Evolutionary conservation across 768 basidiomycete genomes (phyloP).

Genomic region (Suillus weaverae): DNA sequence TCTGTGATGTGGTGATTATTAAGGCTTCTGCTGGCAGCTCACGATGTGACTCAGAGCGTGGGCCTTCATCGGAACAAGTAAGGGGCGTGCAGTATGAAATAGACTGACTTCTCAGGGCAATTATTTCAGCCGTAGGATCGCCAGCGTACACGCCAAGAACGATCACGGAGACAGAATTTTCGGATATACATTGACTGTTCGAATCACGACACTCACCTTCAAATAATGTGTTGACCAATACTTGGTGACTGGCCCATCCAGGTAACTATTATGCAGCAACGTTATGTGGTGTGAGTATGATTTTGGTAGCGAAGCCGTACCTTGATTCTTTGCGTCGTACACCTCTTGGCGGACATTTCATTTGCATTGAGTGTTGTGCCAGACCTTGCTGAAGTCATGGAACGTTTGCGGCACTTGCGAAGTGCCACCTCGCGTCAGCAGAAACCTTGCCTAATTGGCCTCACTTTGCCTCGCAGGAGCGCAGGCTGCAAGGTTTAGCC

Average conservation of each 20-base stretch:
- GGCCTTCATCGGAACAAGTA: not conserved
- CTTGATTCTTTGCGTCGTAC: no score
- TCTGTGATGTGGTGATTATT: not conserved
- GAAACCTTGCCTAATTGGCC: no score
- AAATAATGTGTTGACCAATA: not conserved
- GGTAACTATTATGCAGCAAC: not conserved
- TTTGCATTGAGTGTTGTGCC: not conserved
- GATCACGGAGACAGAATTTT: not conserved
- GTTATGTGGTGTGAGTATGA: not conserved
- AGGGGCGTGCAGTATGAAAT: not conserved
- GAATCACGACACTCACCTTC: not conserved
- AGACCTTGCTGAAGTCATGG: not conserved
- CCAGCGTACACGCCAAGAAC: not conserved
- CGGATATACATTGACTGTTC: not conserved
- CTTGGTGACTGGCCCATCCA: not conserved
- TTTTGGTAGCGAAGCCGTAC: not conserved
- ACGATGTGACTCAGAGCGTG: not conserved
- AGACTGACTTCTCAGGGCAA: not conserved
- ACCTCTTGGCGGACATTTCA: not conserved
- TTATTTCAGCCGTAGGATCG: not conserved
- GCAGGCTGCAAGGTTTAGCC: no score
- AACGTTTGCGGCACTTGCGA: not conserved
- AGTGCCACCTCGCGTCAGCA: not conserved
- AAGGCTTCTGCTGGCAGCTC: not conserved
- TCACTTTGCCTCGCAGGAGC: no score